Percentiles rank a stretch among this genome's conserved stretches.
These are phyloP conservation scores for Saturnispora saitoi DNA, from an alignment of 805 yeast genomes.

Conservation along the genomic window DNA sequence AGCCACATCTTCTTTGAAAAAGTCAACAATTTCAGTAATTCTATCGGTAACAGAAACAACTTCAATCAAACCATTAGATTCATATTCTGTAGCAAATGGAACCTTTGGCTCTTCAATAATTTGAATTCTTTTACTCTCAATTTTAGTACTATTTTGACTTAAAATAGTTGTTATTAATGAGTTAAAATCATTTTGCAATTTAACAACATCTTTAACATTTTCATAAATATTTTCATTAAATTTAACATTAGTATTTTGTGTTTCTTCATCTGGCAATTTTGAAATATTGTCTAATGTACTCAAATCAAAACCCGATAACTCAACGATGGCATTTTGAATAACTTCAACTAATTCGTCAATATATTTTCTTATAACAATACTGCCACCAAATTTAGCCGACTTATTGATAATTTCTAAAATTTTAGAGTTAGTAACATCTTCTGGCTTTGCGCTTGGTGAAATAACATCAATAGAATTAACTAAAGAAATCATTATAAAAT, in stretches of 20 bases:
- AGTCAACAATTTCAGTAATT: conserved; percentile 12
- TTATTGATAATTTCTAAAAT: conserved; percentile 42
- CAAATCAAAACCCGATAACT: conserved; percentile 16
- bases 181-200: conserved; percentile 18
- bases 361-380: conserved; percentile 38
- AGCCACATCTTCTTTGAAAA: conserved; percentile 12
- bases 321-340: conserved; percentile 35
- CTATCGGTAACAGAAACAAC: conserved; percentile 14
- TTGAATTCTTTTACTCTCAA: background rate
- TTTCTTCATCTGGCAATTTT: conserved; percentile 21
- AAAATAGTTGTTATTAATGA: conserved; percentile 6
- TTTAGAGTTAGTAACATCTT: conserved; percentile 47
- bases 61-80: conserved; percentile 14
- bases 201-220: conserved; percentile 19
- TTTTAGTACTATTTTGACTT: background rate
- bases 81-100: conserved; percentile 19
- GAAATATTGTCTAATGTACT: conserved; percentile 28
- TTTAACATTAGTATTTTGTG: conserved; percentile 13
- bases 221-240: conserved; percentile 15
- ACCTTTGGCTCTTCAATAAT: conserved; percentile 2
- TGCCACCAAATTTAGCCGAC: conserved; percentile 37
- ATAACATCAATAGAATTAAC: conserved; percentile 24
- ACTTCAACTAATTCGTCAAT: conserved; percentile 52
- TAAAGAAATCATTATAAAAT: conserved; percentile 59
- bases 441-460: conserved; percentile 22